Base-by-base conservation (phyloP, 2,329 filamentous ascomycete species). In the Trichoderma semiorbis region DNA sequence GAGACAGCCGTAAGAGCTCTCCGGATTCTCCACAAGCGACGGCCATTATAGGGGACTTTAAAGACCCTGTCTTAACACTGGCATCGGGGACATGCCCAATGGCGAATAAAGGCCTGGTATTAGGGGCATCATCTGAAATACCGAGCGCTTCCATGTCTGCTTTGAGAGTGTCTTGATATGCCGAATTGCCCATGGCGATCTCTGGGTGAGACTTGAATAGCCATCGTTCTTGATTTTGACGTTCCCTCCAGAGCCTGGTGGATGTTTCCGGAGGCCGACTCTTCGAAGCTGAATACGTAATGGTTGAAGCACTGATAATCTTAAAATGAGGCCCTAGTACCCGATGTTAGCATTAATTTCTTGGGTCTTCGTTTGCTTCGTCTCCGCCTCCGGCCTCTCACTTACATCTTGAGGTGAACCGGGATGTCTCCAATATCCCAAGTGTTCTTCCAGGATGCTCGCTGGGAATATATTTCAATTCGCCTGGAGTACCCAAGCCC, bases 21-120 rank as follows among this genome's bases (percentile, higher is more conserved):
- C 89, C 88, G 16, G 84, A 85, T 63, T 85, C 83, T n/a, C 91
- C 91, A 3, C 85, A 82, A 6, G 82, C 85, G 76, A 81, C 85
- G 73, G 83, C 87, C 73, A 85, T 82, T 75, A 82, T 78, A 2
- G 82, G 79, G 14, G 79, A 78, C 18, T 76, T 78, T 1, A 71
- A 74, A 36, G 74, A 60, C 36, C 68, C 76, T 32, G 71, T 75
- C 3, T 77, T 75, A 21, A 79, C 71, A 50, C 80, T 82, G 21
- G 80, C 73, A 74, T 88, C 82, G 2, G 81, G 78, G 74, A 89
- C 84, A 71, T 88, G 85, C 1, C 90, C 90, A 32, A 89, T 81
- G 2, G 86, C 85, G 26, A 93, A 82, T 5, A 91, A 68, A 3
- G 78, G 74, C 21, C 73, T 74, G 7, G 76, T 68, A 50, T 73